phyloP scores from a whole-genome alignment of 2,329 filamentous ascomycete genomes.

The Neonectria sp. region DNA sequence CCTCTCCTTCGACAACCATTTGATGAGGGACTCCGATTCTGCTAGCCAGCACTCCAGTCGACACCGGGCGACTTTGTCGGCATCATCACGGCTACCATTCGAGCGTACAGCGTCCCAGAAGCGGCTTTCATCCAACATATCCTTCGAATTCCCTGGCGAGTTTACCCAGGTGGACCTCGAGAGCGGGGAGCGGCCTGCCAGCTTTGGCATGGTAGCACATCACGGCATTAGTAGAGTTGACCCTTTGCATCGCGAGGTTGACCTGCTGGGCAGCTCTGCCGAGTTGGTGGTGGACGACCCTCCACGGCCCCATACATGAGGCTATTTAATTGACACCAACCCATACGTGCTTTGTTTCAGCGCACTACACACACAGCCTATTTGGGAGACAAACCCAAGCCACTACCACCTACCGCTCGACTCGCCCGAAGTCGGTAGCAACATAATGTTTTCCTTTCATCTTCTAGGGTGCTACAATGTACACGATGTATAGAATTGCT shows the following conservation, averaged over 20 bases:
- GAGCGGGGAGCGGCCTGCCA: conserved; percentile 64
- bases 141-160: conserved; percentile 63
- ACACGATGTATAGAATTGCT: conserved; percentile 47
- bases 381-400: neutral
- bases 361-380: conserved; percentile 4
- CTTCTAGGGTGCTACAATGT: conserved; percentile 30
- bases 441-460: conserved; percentile 40
- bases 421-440: conserved; percentile 14
- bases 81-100: conserved; percentile 65
- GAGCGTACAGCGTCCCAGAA: conserved; percentile 69
- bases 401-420: conserved; percentile 12
- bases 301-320: conserved; percentile 44
- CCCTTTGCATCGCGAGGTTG: conserved; percentile 58
- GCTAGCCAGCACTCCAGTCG: conserved; percentile 41
- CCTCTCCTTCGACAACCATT: conserved; percentile 41
- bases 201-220: conserved; percentile 70
- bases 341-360: neutral
- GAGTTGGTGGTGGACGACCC: conserved; percentile 70
- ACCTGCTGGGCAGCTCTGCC: conserved; percentile 68
- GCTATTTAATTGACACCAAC: conserved; percentile 1
- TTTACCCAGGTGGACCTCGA: conserved; percentile 59
- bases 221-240: conserved; percentile 71
- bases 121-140: conserved; percentile 66
- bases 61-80: conserved; percentile 44
- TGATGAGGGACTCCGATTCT: conserved; percentile 37